These are phyloP conservation scores for Myxozyma vanderwaltii DNA, from an alignment of 805 yeast genomes.

Conservation along the genomic window DNA sequence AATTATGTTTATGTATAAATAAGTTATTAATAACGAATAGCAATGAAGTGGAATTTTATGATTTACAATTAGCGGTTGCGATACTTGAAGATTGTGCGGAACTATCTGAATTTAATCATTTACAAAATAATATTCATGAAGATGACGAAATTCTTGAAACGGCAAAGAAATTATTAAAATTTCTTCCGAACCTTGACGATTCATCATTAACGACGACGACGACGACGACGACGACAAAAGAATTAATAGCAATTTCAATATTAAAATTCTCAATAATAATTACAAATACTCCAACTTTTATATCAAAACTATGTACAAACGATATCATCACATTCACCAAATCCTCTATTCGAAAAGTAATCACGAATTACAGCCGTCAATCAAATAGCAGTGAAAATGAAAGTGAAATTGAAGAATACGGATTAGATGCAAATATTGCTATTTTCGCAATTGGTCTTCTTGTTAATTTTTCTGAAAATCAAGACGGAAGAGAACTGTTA, in stretches of 20 bases:
- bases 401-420: conserved; percentile 7
- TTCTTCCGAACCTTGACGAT: conserved; percentile 7
- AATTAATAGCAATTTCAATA: conserved; percentile 6
- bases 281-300: conserved; percentile 2
- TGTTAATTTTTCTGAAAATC: conserved; percentile 21
- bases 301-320: conserved; percentile 1
- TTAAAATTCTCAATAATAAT: conserved; percentile 17
- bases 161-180: neutral
- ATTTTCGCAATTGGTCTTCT: conserved; percentile 24
- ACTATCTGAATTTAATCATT: no score
- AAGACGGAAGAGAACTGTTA: conserved; percentile 3
- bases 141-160: neutral
- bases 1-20: neutral
- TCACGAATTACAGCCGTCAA: no score
- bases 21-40: neutral
- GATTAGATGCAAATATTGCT: conserved; percentile 20
- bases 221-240: conserved; percentile 1
- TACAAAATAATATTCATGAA: neutral
- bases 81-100: conserved; percentile 19
- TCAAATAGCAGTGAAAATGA: no score
- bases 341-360: neutral
- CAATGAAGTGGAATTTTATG: conserved; percentile 2
- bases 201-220: no score
- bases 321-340: neutral
- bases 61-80: conserved; percentile 14